These are phyloP conservation scores for Pythium dissotocum DNA, from an alignment of 352 stramenopile genomes.

Conservation along the genomic window DNA sequence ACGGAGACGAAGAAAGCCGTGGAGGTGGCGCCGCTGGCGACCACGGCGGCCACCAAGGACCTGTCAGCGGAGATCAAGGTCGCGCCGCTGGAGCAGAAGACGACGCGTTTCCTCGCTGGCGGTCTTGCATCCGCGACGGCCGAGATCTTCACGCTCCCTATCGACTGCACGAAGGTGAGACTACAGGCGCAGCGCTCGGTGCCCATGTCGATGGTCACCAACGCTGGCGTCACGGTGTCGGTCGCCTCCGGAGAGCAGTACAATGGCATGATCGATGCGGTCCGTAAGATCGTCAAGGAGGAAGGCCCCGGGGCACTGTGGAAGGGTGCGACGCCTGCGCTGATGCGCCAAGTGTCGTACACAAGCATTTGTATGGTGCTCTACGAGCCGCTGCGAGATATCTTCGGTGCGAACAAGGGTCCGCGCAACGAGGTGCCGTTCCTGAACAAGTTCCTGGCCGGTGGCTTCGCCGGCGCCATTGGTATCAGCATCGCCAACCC, in stretches of 20 bases:
- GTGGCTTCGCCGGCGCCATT: constrained; percentile 75
- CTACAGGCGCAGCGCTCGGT: constrained; percentile 71
- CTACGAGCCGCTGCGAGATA: constrained; percentile 81
- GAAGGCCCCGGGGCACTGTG: constrained; percentile 68
- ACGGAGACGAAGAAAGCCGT: constrained; percentile 3
- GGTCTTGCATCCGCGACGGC: constrained; percentile 67
- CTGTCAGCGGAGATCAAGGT: constrained; percentile 28
- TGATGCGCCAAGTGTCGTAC: constrained; percentile 85
- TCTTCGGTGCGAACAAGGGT: constrained; percentile 54
- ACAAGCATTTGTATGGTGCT: constrained; percentile 87
- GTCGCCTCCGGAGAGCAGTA: constrained; percentile 43
- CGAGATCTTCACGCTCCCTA: constrained; percentile 80
- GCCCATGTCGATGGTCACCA: constrained; percentile 25
- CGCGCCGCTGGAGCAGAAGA: constrained; percentile 54
- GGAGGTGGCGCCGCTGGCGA: constrained; percentile 16
- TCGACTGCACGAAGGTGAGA: constrained; percentile 87
- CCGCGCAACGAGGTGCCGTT: constrained; percentile 58
- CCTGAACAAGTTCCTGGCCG: constrained; percentile 79
- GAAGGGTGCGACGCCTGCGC: constrained; percentile 75
- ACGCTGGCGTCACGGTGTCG: constrained; percentile 30
- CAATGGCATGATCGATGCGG: constrained; percentile 76
- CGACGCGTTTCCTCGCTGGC: constrained; percentile 69
- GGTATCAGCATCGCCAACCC: constrained; percentile 84
- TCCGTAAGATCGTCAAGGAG: constrained; percentile 63
- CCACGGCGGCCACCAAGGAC: constrained; percentile 16